phyloP scores from a whole-genome alignment of 306 rosid genomes.

The Gleditsia sinensis region DNA sequence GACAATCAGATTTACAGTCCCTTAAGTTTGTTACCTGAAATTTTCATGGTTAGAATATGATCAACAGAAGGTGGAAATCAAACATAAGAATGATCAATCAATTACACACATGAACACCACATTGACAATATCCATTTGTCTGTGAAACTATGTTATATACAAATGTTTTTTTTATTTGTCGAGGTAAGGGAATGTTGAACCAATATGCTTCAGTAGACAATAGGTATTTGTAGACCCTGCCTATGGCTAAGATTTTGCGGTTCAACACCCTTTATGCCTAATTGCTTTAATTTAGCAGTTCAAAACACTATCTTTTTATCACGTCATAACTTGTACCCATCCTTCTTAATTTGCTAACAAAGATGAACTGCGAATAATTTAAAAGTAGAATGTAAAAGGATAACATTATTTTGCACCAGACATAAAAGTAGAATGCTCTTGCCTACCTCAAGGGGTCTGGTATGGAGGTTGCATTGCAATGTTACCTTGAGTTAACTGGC shows the following conservation, averaged over 20 bases:
- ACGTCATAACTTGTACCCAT: too few relatives aligned
- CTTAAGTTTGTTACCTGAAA: conserved; percentile 37
- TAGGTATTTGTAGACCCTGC: conserved; percentile 38
- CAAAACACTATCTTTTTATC: too few relatives aligned
- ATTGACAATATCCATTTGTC: neutral
- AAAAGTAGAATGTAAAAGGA: too few relatives aligned
- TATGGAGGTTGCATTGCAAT: conserved; percentile 16
- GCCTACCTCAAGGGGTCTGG: conserved; percentile 38
- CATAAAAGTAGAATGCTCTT: neutral
- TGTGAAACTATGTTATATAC: conserved; percentile 15
- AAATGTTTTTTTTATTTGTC: conserved; percentile 1
- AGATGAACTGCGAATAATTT: too few relatives aligned
- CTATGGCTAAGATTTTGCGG: conserved; percentile 30
- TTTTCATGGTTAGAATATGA: neutral
- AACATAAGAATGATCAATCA: neutral
- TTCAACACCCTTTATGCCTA: conserved; percentile 37
- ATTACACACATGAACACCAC: neutral
- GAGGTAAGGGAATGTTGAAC: neutral
- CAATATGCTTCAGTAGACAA: conserved; percentile 12
- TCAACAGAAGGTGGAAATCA: neutral
- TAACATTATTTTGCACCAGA: neutral
- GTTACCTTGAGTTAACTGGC: conserved; percentile 20
- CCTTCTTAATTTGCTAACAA: too few relatives aligned
- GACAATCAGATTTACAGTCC: neutral
- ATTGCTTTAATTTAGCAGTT: conserved; percentile 39